phyloP scores from a whole-genome alignment of 2,329 filamentous ascomycete species.

The Leptographium wingfieldii region DNA sequence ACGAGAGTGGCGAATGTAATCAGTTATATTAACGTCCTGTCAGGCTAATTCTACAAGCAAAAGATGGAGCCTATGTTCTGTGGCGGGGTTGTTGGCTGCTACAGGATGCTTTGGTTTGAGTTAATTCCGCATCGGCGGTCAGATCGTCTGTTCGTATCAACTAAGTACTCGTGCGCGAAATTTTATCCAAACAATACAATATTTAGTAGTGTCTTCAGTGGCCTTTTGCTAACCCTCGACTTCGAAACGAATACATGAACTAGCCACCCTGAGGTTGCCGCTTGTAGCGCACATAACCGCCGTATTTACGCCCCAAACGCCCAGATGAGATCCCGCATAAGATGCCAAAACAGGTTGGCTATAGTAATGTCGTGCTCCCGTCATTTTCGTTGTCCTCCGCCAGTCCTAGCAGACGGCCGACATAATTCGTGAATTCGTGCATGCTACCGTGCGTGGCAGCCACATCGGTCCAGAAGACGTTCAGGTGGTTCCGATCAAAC shows the following conservation, averaged over 20 bases:
- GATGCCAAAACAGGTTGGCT: not conserved
- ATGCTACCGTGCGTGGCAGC: not conserved
- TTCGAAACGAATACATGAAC: not conserved
- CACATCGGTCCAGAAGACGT: not conserved
- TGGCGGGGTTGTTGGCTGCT: not conserved
- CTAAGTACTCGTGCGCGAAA: too few relatives aligned
- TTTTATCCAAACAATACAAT: too few relatives aligned
- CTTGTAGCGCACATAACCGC: not conserved
- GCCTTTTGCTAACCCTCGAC: not conserved
- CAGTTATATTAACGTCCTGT: not conserved
- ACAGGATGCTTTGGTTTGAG: too few relatives aligned
- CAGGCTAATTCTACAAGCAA: not conserved
- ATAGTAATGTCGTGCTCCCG: not conserved
- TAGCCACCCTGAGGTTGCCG: not conserved
- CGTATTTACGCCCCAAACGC: not conserved
- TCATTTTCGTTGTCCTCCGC: not conserved
- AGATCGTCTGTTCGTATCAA: too few relatives aligned
- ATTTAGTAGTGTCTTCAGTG: not conserved
- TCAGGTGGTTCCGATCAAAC: conserved; percentile 2
- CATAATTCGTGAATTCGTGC: not conserved
- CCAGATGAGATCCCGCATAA: not conserved
- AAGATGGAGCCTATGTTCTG: not conserved
- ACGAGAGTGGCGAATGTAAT: not conserved
- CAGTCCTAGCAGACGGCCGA: not conserved
- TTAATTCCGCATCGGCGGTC: too few relatives aligned